Percentiles rank a stretch among this genome's conserved stretches.
Conservation (phyloP, 805 yeast species). For the Starmerella apis region DNA sequence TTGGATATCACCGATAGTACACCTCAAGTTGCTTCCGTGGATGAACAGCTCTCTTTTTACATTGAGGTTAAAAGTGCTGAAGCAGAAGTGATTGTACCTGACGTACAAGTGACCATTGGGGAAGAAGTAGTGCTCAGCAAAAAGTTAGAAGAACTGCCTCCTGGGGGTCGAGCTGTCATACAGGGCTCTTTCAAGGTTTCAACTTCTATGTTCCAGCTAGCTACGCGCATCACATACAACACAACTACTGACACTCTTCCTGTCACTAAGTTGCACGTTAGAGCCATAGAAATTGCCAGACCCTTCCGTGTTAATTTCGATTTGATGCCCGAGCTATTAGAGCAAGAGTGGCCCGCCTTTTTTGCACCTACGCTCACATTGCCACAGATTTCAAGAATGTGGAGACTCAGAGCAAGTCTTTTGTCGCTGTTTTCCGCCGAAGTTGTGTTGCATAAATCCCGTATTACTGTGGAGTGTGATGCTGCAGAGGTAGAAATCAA, state of each 20-base stretch:
- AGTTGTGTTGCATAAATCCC: constrained; percentile 6
- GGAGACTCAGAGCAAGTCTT: constrained; percentile 31
- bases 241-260: constrained; percentile 26
- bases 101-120: constrained; percentile 5
- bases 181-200: constrained; percentile 16
- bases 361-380: constrained; percentile 29
- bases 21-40: constrained; percentile 24
- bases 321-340: constrained; percentile 30
- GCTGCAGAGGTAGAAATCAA: constrained; percentile 10
- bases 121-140: neutral
- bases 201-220: constrained; percentile 12
- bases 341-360: constrained; percentile 33
- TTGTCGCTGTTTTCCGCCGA: constrained; percentile 23
- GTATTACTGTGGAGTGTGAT: constrained; percentile 7
- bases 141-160: neutral
- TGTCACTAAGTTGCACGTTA: constrained; percentile 23
- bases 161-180: neutral
- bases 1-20: constrained; percentile 20
- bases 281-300: constrained; percentile 28
- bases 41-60: constrained; percentile 23
- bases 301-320: constrained; percentile 34
- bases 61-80: constrained; percentile 26
- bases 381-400: constrained; percentile 30
- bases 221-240: constrained; percentile 15
- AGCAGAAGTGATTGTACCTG: constrained; percentile 23